These are phyloP conservation scores for Dioszegia aurantiaca DNA, from an alignment of 768 basidiomycete species.

Conservation along the genomic window DNA sequence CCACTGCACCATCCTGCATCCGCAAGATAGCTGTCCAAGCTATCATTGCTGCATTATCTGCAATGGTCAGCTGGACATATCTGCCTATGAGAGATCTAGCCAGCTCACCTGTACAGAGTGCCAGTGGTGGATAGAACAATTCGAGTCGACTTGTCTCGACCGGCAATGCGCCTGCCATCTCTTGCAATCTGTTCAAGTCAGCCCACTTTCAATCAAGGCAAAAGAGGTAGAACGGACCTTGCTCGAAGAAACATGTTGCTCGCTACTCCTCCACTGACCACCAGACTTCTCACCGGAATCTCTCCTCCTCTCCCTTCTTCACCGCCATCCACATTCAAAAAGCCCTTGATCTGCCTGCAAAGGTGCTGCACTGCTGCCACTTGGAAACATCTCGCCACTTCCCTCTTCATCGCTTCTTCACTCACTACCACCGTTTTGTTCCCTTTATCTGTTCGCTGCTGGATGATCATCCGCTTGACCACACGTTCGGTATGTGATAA, in stretches of 20 bases:
- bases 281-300: constrained; percentile 58
- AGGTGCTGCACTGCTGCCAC: constrained; percentile 68
- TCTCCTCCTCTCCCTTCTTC: background rate
- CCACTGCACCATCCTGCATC: constrained; percentile 65
- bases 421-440: background rate
- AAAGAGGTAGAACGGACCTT: constrained; percentile 52
- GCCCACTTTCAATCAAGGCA: background rate
- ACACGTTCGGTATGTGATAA: constrained; percentile 68
- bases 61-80: constrained; percentile 5
- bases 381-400: constrained; percentile 71
- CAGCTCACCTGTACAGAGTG: constrained; percentile 73
- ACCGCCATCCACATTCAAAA: constrained; percentile 29
- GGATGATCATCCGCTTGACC: constrained; percentile 47
- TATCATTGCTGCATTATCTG: constrained; percentile 97
- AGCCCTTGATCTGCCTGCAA: constrained; percentile 67
- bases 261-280: constrained; percentile 90
- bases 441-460: too few relatives aligned
- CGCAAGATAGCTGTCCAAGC: constrained; percentile 86
- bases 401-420: constrained; percentile 40
- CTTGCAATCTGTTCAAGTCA: constrained; percentile 27
- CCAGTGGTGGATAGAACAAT: constrained; percentile 69
- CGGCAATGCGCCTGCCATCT: constrained; percentile 28
- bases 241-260: constrained; percentile 71
- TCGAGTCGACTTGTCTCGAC: constrained; percentile 48
- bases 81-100: background rate